A percentile compares a stretch with the other conserved stretches of the same genome.
phyloP scores from a whole-genome alignment of 2,329 filamentous ascomycete genomes.

The Hypocrella siamensis region DNA sequence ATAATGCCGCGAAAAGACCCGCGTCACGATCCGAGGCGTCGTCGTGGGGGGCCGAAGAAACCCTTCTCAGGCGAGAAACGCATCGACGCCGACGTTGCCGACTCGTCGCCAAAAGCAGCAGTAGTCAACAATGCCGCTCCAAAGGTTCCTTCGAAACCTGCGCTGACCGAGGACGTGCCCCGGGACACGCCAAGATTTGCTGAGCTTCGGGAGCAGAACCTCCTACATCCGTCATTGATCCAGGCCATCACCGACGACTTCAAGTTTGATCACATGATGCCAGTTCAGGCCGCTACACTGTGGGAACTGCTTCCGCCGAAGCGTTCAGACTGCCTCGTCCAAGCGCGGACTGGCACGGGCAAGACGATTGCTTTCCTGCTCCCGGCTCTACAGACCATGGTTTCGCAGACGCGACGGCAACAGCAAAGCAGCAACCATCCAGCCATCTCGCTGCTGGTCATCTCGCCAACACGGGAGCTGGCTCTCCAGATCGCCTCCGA shows the following conservation, averaged over 20 bases:
- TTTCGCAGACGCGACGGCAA: too few species aligned
- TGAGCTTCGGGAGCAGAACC: slow-evolving; percentile 22
- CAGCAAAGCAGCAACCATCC: slow-evolving; percentile 12
- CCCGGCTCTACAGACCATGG: slow-evolving; percentile 66
- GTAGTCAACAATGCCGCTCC: not conserved
- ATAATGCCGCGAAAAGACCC: too few species aligned
- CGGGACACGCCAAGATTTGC: slow-evolving; percentile 29
- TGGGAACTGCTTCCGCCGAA: slow-evolving; percentile 28
- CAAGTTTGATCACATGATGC: slow-evolving; percentile 36
- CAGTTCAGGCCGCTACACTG: slow-evolving; percentile 37
- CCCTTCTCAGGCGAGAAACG: too few species aligned
- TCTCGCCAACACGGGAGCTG: slow-evolving; percentile 57
- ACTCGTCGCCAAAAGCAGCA: not conserved
- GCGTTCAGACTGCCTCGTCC: slow-evolving; percentile 45
- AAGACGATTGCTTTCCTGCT: slow-evolving; percentile 76
- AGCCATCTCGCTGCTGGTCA: slow-evolving; percentile 44
- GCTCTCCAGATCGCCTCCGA: slow-evolving; percentile 58
- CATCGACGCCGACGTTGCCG: too few species aligned
- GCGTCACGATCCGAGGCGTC: too few species aligned
- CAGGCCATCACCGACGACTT: slow-evolving; percentile 31
- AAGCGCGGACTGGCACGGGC: slow-evolving; percentile 77
- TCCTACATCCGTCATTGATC: slow-evolving; percentile 28
- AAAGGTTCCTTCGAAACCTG: slow-evolving; percentile 1
- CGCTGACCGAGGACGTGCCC: slow-evolving; percentile 16
- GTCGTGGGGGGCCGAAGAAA: too few species aligned